Conservation (phyloP, 768 basidiomycete genomes). For the Podaxis sp. region DNA sequence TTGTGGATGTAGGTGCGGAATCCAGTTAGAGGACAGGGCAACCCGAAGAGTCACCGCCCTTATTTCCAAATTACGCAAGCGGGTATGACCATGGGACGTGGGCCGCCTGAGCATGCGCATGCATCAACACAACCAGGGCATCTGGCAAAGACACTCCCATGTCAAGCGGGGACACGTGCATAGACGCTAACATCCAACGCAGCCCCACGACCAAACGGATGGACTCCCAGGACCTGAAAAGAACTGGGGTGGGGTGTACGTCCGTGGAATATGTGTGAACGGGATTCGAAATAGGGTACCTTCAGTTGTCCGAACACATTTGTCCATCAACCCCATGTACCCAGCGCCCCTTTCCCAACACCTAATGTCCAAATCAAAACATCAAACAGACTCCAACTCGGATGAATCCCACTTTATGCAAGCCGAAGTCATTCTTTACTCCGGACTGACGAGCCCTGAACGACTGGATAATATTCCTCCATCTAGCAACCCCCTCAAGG, state of each 20-base stretch:
- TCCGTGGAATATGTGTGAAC: constrained; percentile 10
- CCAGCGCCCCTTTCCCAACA: not conserved
- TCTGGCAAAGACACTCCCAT: not conserved
- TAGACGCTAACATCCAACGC: not conserved
- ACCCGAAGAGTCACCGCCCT: constrained; percentile 2
- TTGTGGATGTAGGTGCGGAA: not conserved
- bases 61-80: constrained; percentile 6
- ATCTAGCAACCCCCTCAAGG: not conserved
- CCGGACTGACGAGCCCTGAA: not conserved
- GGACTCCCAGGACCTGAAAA: constrained; percentile 3
- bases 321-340: not conserved
- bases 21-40: not conserved
- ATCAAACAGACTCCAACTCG: not conserved
- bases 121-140: not conserved
- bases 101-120: not conserved
- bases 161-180: not conserved
- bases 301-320: not conserved
- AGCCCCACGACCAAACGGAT: not conserved
- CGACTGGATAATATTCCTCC: not conserved
- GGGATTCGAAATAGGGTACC: not conserved
- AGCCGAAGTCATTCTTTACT: not conserved
- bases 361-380: not conserved
- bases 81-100: not conserved
- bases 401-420: not conserved
- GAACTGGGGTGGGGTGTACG: not conserved